phyloP scores from a whole-genome alignment of 352 stramenopile genomes.

The Phytopythium sindhum region DNA sequence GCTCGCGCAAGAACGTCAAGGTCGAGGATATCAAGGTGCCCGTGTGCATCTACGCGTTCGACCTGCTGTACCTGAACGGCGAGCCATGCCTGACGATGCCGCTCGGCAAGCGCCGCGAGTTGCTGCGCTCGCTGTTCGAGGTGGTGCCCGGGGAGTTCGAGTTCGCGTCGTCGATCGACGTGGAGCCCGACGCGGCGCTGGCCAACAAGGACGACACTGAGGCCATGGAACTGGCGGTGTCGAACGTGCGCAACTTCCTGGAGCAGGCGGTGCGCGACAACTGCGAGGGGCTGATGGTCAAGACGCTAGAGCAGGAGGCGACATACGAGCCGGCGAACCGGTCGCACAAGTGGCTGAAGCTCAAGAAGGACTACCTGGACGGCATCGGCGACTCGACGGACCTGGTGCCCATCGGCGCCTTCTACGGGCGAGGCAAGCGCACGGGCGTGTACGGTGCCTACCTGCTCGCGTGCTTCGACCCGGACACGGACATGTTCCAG shows the following conservation, averaged over 20 bases:
- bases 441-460: constrained; percentile 98
- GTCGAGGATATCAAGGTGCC: constrained; percentile 89
- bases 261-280: constrained; percentile 92
- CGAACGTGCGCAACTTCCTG: constrained; percentile 91
- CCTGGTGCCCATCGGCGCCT: constrained; percentile 98
- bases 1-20: constrained; percentile 93
- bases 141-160: constrained; percentile 93
- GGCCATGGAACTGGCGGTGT: constrained; percentile 84
- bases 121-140: constrained; percentile 92
- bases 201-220: constrained; percentile 77
- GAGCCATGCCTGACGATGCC: constrained; percentile 90
- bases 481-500: constrained; percentile 97
- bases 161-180: constrained; percentile 91
- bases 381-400: constrained; percentile 98
- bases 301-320: constrained; percentile 96
- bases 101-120: constrained; percentile 87
- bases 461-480: constrained; percentile 97
- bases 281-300: constrained; percentile 99
- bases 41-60: constrained; percentile 96
- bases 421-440: constrained; percentile 94
- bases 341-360: constrained; percentile 99
- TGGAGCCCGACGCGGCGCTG: constrained; percentile 78
- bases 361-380: constrained; percentile 99
- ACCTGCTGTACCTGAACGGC: constrained; percentile 98
- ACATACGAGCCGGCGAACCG: constrained; percentile 97